Evolutionary conservation across 2,329 filamentous ascomycete genomes (phyloP).

Genomic region (Coniochaeta sp.): DNA sequence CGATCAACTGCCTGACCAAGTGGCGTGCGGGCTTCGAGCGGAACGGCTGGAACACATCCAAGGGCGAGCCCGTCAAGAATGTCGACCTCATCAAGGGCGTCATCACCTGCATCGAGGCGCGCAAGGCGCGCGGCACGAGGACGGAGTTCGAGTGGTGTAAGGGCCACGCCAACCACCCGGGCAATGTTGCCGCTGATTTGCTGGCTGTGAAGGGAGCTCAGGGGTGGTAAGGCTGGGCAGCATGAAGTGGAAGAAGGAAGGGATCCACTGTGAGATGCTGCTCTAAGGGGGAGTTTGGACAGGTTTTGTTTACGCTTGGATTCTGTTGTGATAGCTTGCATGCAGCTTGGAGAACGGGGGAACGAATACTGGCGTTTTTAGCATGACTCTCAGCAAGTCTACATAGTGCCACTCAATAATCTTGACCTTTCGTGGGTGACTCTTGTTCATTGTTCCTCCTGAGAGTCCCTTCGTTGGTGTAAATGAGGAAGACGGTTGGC

Average conservation of each 20-base stretch:
- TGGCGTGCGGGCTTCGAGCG: conserved; percentile 76
- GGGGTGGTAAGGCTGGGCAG: conserved; percentile 1
- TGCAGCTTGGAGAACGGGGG: too few relatives aligned
- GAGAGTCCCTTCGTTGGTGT: too few relatives aligned
- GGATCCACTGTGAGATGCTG: too few relatives aligned
- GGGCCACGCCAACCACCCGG: conserved; percentile 65
- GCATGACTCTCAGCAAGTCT: too few relatives aligned
- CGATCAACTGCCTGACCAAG: conserved; percentile 79
- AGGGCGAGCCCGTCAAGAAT: conserved; percentile 69
- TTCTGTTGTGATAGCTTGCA: too few relatives aligned
- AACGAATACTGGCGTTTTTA: too few relatives aligned
- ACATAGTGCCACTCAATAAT: too few relatives aligned
- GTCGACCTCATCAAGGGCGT: conserved; percentile 74
- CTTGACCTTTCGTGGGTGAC: too few relatives aligned
- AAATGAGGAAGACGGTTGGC: too few relatives aligned
- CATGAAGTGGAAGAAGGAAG: neutral
- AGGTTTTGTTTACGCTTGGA: too few relatives aligned
- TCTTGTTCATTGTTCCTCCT: too few relatives aligned
- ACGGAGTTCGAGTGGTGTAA: conserved; percentile 86
- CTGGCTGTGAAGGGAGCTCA: conserved; percentile 64
- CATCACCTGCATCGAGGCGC: conserved; percentile 62
- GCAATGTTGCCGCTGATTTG: conserved; percentile 75
- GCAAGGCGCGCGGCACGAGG: conserved; percentile 48
- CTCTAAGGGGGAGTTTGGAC: too few relatives aligned
- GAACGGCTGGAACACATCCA: conserved; percentile 67